These are phyloP conservation scores for Peribolospora kevripleyi DNA, from an alignment of 768 basidiomycete species.

Conservation along the genomic window DNA sequence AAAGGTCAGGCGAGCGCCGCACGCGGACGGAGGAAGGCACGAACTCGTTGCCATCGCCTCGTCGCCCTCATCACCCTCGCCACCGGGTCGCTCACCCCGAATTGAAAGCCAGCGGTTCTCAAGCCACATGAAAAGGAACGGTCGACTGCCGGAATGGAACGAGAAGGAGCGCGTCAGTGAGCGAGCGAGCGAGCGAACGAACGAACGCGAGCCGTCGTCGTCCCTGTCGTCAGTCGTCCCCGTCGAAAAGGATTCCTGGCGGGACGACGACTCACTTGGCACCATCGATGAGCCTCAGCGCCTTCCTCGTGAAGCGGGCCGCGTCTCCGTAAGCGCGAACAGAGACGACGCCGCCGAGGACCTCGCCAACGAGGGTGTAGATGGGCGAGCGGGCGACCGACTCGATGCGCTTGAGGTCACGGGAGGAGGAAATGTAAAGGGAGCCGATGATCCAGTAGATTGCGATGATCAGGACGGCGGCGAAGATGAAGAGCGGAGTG, in stretches of 20 bases:
- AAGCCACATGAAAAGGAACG: slow-evolving; percentile 23
- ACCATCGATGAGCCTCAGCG: slow-evolving; percentile 19
- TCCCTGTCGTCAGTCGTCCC: background rate
- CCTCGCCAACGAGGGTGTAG: slow-evolving; percentile 21
- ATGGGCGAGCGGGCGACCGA: slow-evolving; percentile 20
- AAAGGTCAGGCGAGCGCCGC: background rate
- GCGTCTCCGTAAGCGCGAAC: slow-evolving; percentile 24
- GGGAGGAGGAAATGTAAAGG: slow-evolving; percentile 20
- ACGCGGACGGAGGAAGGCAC: too few relatives aligned
- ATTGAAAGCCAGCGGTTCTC: slow-evolving; percentile 13
- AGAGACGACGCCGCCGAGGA: slow-evolving; percentile 20
- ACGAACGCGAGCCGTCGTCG: background rate
- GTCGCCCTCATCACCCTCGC: too few relatives aligned
- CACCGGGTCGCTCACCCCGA: background rate
- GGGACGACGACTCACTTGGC: slow-evolving; percentile 11
- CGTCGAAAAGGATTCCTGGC: too few relatives aligned
- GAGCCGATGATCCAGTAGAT: slow-evolving; percentile 19
- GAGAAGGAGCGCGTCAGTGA: background rate
- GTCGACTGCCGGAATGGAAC: slow-evolving; percentile 11
- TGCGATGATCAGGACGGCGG: slow-evolving; percentile 16
- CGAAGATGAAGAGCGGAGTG: slow-evolving; percentile 19
- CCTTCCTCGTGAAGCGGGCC: slow-evolving; percentile 19
- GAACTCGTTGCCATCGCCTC: too few relatives aligned
- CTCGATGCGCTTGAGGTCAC: slow-evolving; percentile 24
- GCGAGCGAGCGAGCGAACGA: too few relatives aligned